phyloP scores from a whole-genome alignment of 805 yeast species.

The Candida maesae region DNA sequence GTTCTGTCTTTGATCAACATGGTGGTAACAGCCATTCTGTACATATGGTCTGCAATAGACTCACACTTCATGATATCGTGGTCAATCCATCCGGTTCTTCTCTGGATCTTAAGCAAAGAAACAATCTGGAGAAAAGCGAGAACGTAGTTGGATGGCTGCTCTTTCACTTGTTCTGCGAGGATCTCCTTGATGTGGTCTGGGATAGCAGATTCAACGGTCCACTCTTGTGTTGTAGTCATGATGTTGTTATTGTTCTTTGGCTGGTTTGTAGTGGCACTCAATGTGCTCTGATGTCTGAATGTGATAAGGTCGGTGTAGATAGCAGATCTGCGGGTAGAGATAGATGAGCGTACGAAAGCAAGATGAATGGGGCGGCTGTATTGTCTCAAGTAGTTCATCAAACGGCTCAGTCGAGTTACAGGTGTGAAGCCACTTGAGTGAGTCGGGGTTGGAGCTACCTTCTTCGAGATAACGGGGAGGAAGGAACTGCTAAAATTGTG shows the following conservation, averaged over 20 bases:
- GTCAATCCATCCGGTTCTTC: conserved; percentile 94
- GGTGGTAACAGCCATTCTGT: conserved; percentile 82
- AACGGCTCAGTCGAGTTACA: not conserved
- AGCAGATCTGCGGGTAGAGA: not conserved
- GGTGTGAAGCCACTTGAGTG: too few species aligned
- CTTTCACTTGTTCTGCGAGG: conserved; percentile 20
- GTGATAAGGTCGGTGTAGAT: not conserved
- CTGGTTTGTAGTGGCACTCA: too few species aligned
- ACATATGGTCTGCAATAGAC: conserved; percentile 92
- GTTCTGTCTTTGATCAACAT: conserved; percentile 55
- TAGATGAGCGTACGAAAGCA: not conserved
- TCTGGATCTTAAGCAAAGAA: conserved; percentile 68
- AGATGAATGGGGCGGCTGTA: not conserved
- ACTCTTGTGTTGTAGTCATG: conserved; percentile 25
- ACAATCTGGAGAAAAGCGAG: conserved; percentile 62
- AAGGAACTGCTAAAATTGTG: too few species aligned
- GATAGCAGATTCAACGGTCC: conserved; percentile 55
- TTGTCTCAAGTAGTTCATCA: not conserved
- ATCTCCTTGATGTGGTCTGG: conserved; percentile 42
- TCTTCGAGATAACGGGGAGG: not conserved
- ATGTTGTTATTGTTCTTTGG: not conserved
- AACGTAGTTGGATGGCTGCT: conserved; percentile 43
- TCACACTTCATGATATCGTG: conserved; percentile 43
- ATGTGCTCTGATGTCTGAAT: not conserved
- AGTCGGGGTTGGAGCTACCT: not conserved